These are phyloP conservation scores for Dittrichia graveolens DNA, from an alignment of 129 eudicot species.

Conservation along the genomic window DNA sequence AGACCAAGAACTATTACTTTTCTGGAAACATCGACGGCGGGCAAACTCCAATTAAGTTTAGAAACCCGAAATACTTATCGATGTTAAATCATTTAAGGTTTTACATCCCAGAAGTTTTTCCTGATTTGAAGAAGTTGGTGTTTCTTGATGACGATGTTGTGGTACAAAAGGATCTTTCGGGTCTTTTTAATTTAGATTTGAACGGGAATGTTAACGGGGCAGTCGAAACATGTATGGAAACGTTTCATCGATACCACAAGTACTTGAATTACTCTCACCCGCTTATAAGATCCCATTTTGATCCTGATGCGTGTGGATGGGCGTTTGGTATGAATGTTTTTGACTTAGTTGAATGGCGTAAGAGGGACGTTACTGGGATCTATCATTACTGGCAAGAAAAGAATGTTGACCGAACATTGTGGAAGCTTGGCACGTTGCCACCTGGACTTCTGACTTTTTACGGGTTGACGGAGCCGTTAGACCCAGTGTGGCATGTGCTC, in stretches of 20 bases:
- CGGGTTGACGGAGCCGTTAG: conserved; percentile 65
- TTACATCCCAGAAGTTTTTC: conserved; percentile 68
- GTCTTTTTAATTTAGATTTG: conserved; percentile 51
- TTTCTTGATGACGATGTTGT: conserved; percentile 75
- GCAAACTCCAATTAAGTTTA: conserved; percentile 60
- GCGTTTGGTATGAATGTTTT: conserved; percentile 79
- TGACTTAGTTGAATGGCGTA: conserved; percentile 71
- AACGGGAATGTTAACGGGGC: conserved; percentile 72
- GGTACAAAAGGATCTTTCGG: conserved; percentile 63
- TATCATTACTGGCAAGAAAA: conserved; percentile 82
- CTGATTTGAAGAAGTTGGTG: conserved; percentile 51
- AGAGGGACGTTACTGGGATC: conserved; percentile 59
- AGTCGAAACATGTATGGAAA: conserved; percentile 82
- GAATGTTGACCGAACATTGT: conserved; percentile 65
- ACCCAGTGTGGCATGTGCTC: conserved; percentile 62
- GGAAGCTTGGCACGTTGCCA: conserved; percentile 78
- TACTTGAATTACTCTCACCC: conserved; percentile 76
- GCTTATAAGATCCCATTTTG: conserved; percentile 65
- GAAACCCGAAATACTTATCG: conserved; percentile 71
- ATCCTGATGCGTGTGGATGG: conserved; percentile 80
- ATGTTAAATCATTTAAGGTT: conserved; percentile 72
- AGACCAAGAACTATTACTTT: conserved; percentile 60
- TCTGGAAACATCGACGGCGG: conserved; percentile 59
- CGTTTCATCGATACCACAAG: conserved; percentile 73
- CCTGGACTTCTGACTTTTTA: conserved; percentile 70